Conservation (phyloP, 371 early-diverging fungal species). For the Gilbertella persicaria region DNA sequence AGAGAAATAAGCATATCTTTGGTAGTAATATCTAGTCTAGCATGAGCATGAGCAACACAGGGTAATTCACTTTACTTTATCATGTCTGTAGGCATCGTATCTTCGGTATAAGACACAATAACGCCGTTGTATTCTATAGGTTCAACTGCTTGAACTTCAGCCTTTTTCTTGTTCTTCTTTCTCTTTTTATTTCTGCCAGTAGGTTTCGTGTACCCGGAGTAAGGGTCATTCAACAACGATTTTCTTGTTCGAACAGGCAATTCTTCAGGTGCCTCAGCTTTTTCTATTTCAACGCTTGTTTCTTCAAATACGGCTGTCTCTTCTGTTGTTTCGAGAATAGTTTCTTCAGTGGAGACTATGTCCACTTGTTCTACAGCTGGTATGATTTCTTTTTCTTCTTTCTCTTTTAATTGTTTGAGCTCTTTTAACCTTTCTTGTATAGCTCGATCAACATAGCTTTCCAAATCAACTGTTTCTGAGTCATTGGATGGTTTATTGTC, state of each 20-base stretch:
- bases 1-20: conserved; percentile 82
- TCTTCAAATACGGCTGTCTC: not conserved
- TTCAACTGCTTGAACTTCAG: not conserved
- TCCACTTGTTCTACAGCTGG: not conserved
- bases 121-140: conserved; percentile 22
- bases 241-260: conserved; percentile 1
- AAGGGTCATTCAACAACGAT: conserved; percentile 6
- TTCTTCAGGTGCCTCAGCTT: conserved; percentile 6
- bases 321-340: not conserved
- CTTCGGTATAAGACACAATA: conserved; percentile 28
- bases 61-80: conserved; percentile 25
- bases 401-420: not conserved
- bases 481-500: too few species aligned
- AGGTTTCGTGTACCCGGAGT: conserved; percentile 11
- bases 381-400: not conserved
- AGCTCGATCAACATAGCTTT: conserved; percentile 2
- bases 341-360: not conserved
- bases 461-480: not conserved
- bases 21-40: conserved; percentile 77
- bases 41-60: too few species aligned
- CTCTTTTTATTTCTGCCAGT: conserved; percentile 4
- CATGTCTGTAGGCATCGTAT: conserved; percentile 31
- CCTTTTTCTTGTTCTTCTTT: conserved; percentile 5
- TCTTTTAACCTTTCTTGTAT: conserved; percentile 2
- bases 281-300: not conserved